Conservation (phyloP, 257 asterid species). For the Sherardia arvensis region DNA sequence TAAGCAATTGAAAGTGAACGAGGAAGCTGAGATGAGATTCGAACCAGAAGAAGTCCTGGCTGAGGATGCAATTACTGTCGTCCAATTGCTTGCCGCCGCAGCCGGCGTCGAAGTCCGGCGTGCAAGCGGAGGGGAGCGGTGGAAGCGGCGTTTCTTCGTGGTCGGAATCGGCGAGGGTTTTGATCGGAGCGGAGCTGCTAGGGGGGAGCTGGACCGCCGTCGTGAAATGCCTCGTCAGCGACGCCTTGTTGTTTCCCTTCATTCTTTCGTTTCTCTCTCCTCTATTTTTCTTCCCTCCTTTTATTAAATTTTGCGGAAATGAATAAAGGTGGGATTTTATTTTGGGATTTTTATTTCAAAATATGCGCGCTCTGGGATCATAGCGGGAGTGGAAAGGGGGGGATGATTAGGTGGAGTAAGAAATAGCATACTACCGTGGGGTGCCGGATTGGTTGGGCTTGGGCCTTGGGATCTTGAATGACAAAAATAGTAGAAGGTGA, state of each 20-base stretch:
- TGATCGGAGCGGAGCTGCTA: conserved; percentile 33
- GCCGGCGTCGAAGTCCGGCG: conserved; percentile 26
- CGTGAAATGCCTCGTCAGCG: conserved; percentile 44
- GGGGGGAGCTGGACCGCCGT: conserved; percentile 41
- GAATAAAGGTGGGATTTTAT: neutral
- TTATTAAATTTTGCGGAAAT: neutral
- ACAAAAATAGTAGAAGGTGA: no score
- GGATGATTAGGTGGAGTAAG: neutral
- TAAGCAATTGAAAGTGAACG: neutral
- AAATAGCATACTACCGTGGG: neutral
- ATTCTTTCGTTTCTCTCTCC: conserved; percentile 25
- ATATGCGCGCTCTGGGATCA: conserved; percentile 12
- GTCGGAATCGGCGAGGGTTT: conserved; percentile 38
- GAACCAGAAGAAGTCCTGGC: conserved; percentile 96
- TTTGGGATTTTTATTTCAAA: neutral
- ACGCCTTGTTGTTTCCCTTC: conserved; percentile 33
- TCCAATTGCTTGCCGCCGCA: conserved; percentile 11
- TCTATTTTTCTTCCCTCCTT: neutral
- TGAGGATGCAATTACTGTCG: conserved; percentile 69
- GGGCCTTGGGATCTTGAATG: no score
- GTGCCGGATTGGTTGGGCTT: no score
- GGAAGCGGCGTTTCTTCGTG: conserved; percentile 9
- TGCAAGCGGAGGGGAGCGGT: no score
- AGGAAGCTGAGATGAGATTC: neutral
- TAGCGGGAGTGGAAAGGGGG: neutral